A percentile compares a stretch with the other conserved stretches of the same genome.
Evolutionary conservation across 305 asterid species (phyloP).

Genomic region (Fraxinus xanthoxyloides): DNA sequence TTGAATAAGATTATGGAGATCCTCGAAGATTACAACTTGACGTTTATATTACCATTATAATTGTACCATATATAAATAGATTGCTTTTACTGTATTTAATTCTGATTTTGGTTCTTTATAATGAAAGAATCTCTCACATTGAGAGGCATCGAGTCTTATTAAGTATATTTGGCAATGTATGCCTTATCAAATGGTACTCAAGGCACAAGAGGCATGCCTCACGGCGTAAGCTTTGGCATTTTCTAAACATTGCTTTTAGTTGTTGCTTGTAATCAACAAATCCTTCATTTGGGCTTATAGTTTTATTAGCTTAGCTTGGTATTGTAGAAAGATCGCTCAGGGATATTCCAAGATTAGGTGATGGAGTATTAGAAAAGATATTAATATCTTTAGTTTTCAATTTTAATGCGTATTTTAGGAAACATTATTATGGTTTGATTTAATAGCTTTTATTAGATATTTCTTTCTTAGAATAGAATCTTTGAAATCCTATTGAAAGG

Average conservation of each 20-base stretch:
- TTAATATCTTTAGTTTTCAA: background rate
- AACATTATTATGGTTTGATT: background rate
- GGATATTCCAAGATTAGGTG: background rate
- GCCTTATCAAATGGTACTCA: background rate
- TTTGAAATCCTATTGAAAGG: background rate
- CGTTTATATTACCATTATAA: background rate
- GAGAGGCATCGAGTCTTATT: background rate
- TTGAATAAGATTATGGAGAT: background rate
- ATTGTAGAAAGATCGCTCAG: background rate
- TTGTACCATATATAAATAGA: background rate
- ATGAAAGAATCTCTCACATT: background rate
- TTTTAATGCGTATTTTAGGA: background rate
- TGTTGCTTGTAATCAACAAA: background rate
- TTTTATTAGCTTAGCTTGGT: background rate
- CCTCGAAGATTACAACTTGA: background rate
- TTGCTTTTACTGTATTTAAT: no score
- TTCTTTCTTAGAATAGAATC: background rate
- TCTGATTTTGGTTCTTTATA: background rate
- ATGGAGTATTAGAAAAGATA: background rate
- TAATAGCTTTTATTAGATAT: background rate
- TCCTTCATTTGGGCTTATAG: background rate
- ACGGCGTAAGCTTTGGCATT: background rate
- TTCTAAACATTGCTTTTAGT: background rate
- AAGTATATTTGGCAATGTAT: background rate
- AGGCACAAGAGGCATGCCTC: background rate